Evolutionary conservation across 1,139 yeast genomes (phyloP), one percentile per base, ranked within the genome.

Genomic region (Petasospora fabianii): DNA sequence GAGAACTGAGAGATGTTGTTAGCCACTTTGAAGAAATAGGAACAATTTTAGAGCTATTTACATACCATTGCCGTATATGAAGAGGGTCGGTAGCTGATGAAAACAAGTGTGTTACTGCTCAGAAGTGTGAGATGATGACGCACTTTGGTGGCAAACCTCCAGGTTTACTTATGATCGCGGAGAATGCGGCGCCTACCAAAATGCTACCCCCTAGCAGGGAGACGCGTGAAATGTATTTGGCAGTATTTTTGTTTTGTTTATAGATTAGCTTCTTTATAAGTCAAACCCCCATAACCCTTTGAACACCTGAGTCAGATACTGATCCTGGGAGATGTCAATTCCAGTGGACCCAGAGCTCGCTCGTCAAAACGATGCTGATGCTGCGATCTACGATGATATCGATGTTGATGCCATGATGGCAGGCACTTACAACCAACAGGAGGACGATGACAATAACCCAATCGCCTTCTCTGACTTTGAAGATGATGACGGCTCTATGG

Each of bases 1-100:
- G 69, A 64, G 51, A 68, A 70, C 57, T 43, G 32, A 12, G 14
- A 19, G 19, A 14, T 14, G 26, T 22, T 6, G 26, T 12, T 22
- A 5, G 12, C 13, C 17, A 19, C 12, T 22, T n/a, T n/a, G n/a
- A n/a, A n/a, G n/a, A n/a, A n/a, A n/a, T n/a, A n/a, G n/a, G n/a
- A n/a, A n/a, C n/a, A n/a, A n/a, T n/a, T n/a, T n/a, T n/a, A n/a
- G n/a, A n/a, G n/a, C n/a, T n/a, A n/a, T n/a, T n/a, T 9, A 26
- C 28, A 26, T 26, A 26, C 28, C 28, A 26, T 26, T 13, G 28
- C 22, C 10, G 22, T 20, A 8, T 20, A 8, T 7, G 7, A 10
- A 20, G 7, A 7, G 7, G 22, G 7, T 20, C 22, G 9, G 22
- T 20, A 10, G 22, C 10, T 20, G 22, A 8, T 10, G 22, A n/a